Base-by-base conservation (phyloP, 257 asterid species). In the Lavandula angustifolia region DNA sequence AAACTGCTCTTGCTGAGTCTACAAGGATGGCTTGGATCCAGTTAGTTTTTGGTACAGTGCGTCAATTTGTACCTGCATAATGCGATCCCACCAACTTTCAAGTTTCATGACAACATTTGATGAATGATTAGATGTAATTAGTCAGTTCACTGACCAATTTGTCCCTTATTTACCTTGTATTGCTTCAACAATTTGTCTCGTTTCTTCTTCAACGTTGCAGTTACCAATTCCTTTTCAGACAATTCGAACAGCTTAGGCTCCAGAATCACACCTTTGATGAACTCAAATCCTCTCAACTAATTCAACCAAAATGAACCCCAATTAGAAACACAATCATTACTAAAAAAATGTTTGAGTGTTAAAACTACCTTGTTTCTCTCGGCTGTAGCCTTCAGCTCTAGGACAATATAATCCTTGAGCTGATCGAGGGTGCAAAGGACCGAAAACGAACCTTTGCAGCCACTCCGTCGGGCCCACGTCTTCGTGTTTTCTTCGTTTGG, bases 131-230 rank as follows among this genome's bases (percentile, higher is more conserved):
- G 27, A 2, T 22, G 27, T 2, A 22, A 22, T 22, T 0, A 22
- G 27, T 2, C 27, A 22, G 1, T 22, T 22, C 2, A 22, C 2
- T 22, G 27, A 0, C 27, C n/a, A n/a, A 22, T 22, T 22, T 22
- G n/a, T 22, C 3, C 9, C 12, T 8, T 40, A 42, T 12, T 69
- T 68, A 89, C 98, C 95, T 85, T 81, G 75, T 89, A 92, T 37
- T 49, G 79, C 74, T 82, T 80, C 34, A 81, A 75, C 62, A 92
- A 44, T 53, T 81, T 80, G 56, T 92, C 97, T 74, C 99, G 78
- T 68, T 86, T 87, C 85, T 92, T 92, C 87, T 92, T 92, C 81
- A 92, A 43, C 0, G 99, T 92, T 65, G 99, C 87, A 1, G 97
- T 92, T 31, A 92, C 90, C 77, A 92, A 68, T 72, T 92, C 95